Percentiles rank a stretch among this genome's conserved stretches.
phyloP scores from a whole-genome alignment of 257 asterid genomes.

The Ilex aquifolium region DNA sequence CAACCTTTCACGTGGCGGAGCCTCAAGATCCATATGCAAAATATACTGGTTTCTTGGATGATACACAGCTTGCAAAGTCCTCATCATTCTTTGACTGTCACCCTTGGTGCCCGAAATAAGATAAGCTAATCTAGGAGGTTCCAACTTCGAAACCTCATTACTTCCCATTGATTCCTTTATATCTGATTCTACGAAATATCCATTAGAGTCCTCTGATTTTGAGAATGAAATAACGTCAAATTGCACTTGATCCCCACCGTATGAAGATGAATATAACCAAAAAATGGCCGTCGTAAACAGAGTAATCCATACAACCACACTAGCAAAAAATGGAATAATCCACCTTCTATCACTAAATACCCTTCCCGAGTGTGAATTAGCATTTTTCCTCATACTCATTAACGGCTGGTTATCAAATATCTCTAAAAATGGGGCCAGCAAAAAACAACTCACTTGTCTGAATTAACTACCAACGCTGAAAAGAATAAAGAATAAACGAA shows the following conservation, averaged over 20 bases:
- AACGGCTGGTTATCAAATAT: not conserved
- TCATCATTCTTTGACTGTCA: constrained; percentile 86
- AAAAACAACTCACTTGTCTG: constrained; percentile 2
- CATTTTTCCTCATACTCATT: constrained; percentile 53
- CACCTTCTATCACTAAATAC: constrained; percentile 69
- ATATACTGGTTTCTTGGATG: constrained; percentile 94
- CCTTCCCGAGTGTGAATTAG: constrained; percentile 59
- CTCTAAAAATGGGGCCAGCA: not conserved
- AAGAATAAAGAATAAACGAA: not conserved
- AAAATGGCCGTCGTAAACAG: constrained; percentile 47
- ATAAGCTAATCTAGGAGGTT: constrained; percentile 93
- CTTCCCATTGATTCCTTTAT: constrained; percentile 40
- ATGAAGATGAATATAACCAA: constrained; percentile 45
- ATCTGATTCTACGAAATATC: constrained; percentile 65
- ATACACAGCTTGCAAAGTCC: constrained; percentile 87
- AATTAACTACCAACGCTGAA: not conserved
- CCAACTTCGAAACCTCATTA: constrained; percentile 23
- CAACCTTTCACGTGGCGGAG: constrained; percentile 90
- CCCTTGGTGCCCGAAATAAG: constrained; percentile 97
- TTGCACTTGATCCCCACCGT: constrained; percentile 41
- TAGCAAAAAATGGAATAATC: constrained; percentile 74
- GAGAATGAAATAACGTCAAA: constrained; percentile 28
- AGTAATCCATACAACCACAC: constrained; percentile 64
- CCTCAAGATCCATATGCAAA: constrained; percentile 98
- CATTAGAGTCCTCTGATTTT: constrained; percentile 37